phyloP scores from a whole-genome alignment of 208 protist genomes.

The Wallacemonas collosoma region DNA sequence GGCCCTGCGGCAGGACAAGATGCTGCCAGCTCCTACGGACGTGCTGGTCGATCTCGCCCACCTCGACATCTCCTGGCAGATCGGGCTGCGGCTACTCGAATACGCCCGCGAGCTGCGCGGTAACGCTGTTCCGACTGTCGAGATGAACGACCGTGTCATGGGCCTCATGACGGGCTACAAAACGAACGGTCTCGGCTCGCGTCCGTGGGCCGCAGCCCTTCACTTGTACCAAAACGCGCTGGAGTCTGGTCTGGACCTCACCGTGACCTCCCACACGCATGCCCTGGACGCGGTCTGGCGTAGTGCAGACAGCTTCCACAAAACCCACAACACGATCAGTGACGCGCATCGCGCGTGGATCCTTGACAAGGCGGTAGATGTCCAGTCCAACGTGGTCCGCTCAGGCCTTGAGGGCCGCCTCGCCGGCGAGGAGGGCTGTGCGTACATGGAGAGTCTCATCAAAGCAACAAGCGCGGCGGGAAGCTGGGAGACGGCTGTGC shows the following conservation, averaged over 20 bases:
- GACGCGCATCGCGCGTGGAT: slow-evolving; percentile 22
- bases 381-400: slow-evolving; percentile 27
- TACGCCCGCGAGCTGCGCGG: slow-evolving; percentile 31
- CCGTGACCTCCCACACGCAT: slow-evolving; percentile 59
- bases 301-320: slow-evolving; percentile 61
- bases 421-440: slow-evolving; percentile 72
- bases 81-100: slow-evolving; percentile 52
- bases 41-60: slow-evolving; percentile 62
- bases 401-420: slow-evolving; percentile 22
- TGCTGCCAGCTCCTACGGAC: slow-evolving; percentile 33
- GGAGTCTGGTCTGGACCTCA: slow-evolving; percentile 54
- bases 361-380: slow-evolving; percentile 25
- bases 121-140: slow-evolving; percentile 44
- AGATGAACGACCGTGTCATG: slow-evolving; percentile 75
- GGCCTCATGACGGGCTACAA: slow-evolving; percentile 79
- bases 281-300: slow-evolving; percentile 87
- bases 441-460: slow-evolving; percentile 71
- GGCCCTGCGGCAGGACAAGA: slow-evolving; percentile 18
- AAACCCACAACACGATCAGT: slow-evolving; percentile 24
- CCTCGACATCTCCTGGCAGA: slow-evolving; percentile 73
- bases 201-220: slow-evolving; percentile 67
- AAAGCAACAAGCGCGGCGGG: slow-evolving; percentile 63
- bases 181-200: slow-evolving; percentile 63
- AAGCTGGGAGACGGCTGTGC: slow-evolving; percentile 53
- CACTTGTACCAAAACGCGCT: slow-evolving; percentile 50